Conservation (phyloP, 1,139 yeast genomes). For the Suhomyces maxii region DNA sequence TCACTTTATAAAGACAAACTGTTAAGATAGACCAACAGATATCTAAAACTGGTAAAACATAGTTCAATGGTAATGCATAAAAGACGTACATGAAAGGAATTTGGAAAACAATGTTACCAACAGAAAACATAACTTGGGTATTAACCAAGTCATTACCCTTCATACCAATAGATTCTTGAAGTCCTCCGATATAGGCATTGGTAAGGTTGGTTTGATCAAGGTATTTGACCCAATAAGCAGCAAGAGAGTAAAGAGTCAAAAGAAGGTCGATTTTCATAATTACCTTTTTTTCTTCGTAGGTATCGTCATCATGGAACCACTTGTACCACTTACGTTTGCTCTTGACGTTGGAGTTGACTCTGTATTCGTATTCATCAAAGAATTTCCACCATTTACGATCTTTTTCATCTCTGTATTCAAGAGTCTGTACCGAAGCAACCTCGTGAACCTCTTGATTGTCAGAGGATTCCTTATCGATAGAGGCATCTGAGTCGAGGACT, state of each 20-base stretch:
- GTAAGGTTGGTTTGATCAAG: conserved; percentile 61
- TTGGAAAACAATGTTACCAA: conserved; percentile 62
- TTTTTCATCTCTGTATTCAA: conserved; percentile 62
- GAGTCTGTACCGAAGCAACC: conserved; percentile 1
- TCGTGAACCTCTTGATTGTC: conserved; percentile 1
- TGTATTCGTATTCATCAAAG: conserved; percentile 62
- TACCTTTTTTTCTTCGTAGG: conserved; percentile 55
- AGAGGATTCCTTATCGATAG: conserved; percentile 7
- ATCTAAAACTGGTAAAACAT: conserved; percentile 58
- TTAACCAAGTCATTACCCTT: conserved; percentile 65
- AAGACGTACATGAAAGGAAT: conserved; percentile 48
- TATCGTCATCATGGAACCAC: conserved; percentile 62
- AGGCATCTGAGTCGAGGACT: conserved; percentile 9
- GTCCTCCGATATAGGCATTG: conserved; percentile 70
- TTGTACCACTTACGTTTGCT: conserved; percentile 54
- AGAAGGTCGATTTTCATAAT: conserved; percentile 62
- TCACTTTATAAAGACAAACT: conserved; percentile 50
- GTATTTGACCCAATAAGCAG: conserved; percentile 72
- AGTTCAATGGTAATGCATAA: conserved; percentile 52
- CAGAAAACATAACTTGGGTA: conserved; percentile 57
- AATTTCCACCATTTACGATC: conserved; percentile 63
- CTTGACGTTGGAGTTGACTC: conserved; percentile 39
- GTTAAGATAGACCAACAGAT: conserved; percentile 69
- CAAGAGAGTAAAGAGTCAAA: conserved; percentile 57
- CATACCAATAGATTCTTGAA: conserved; percentile 60